phyloP scores from a whole-genome alignment of 73 alveolate genomes.

The Symbiodinium natans region DNA sequence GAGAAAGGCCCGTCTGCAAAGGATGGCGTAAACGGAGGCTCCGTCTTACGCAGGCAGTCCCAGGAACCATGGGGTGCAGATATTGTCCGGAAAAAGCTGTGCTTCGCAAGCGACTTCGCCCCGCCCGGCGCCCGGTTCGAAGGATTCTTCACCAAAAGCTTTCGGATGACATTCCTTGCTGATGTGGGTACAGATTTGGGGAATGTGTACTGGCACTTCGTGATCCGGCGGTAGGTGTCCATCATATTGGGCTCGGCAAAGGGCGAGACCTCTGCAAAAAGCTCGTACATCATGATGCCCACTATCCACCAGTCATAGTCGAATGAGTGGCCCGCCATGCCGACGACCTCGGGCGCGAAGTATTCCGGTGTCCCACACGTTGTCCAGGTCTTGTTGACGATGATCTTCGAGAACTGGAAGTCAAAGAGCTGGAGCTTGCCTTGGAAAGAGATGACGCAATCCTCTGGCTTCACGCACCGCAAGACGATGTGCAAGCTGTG shows the following conservation, averaged over 20 bases:
- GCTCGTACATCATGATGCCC: slow-evolving; percentile 95
- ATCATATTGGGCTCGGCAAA: not conserved
- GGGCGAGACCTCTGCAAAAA: slow-evolving; percentile 93
- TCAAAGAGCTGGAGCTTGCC: slow-evolving; percentile 17
- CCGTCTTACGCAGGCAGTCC: not conserved
- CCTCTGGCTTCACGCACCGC: slow-evolving; percentile 36
- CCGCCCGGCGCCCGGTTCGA: not conserved
- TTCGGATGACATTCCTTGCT: not conserved
- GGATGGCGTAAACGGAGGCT: not conserved
- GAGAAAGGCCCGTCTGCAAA: not conserved
- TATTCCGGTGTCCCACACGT: slow-evolving; percentile 36
- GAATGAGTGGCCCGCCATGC: slow-evolving; percentile 49
- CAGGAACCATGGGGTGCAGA: not conserved
- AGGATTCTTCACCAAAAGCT: not conserved
- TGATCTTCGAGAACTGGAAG: slow-evolving; percentile 29
- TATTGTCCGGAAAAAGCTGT: not conserved
- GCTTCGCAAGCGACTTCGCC: not conserved
- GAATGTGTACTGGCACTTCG: not conserved
- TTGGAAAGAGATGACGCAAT: not conserved
- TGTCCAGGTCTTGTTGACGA: slow-evolving; percentile 32
- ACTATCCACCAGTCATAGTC: slow-evolving; percentile 96
- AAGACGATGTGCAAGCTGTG: slow-evolving; percentile 33
- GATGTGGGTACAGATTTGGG: not conserved
- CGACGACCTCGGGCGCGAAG: slow-evolving; percentile 75
- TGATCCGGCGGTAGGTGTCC: not conserved